Evolutionary conservation across 768 basidiomycete genomes (phyloP), one percentile per base, ranked within the genome.

Genomic region (Psilocybe subaeruginosa): DNA sequence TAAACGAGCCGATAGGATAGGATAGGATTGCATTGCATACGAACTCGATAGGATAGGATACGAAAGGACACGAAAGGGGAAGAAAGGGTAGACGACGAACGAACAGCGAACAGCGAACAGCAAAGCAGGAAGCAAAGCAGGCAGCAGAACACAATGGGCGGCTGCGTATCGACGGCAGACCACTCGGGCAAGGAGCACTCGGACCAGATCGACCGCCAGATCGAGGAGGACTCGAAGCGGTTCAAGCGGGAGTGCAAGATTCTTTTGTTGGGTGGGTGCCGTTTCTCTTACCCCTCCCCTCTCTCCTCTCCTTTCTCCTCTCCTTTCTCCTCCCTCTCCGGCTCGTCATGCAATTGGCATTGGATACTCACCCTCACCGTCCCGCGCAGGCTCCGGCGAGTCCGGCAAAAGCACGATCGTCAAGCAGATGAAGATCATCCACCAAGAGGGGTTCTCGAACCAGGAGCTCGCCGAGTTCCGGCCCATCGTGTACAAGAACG

Each of bases 361-460:
- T 23, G 23, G 23, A 23, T 23, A 14, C 37, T 17, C 19, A 41
- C 19, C 30, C 52, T 3, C 46, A 14, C 2, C 5, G 12, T 31
- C 17, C 2, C 33, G 6, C 31, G 17, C 67, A 96, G 95, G 96
- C 58, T 95, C 95, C 12, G 94, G 96, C 68, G 95, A 97, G 78
- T 93, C 91, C 0, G 97, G 96, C 5, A 98, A 98, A 77, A 89
- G 87, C 3, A 99, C 96, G 0, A 94, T 99, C 65, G 95, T 97
- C 37, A 98, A 99, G 73, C 96, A 99, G 75, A 97, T 99, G 95
- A 97, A 97, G 82, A 96, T 98, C 60, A 95, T 98, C 52, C 92
- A 99, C 73, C 92, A 97, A 73, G 87, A 89, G 63, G 96, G 96
- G 11, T 99, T 95, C 76, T 85, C 88, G 2, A 74, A 76, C 7